Conservation (phyloP, 1,284 basidiomycete genomes). For the Ustilago curta region DNA sequence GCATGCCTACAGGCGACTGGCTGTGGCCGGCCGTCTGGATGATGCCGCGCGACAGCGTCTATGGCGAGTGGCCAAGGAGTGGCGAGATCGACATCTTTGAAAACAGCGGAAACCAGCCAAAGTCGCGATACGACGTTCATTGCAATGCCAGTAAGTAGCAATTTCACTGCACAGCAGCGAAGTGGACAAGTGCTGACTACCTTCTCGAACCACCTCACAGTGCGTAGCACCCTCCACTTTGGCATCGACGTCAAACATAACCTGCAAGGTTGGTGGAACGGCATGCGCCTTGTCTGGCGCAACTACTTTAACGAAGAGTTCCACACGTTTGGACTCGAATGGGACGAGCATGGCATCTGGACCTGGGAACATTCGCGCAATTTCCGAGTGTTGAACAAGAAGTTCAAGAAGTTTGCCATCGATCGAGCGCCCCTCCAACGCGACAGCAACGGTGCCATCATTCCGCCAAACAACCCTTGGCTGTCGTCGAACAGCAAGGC, state of each 20-base stretch:
- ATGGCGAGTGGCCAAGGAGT: conserved; percentile 82
- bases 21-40: conserved; percentile 87
- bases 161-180: too few relatives aligned
- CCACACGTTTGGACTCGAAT: conserved; percentile 84
- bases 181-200: too few relatives aligned
- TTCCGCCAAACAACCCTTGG: conserved; percentile 76
- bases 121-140: background rate
- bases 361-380: too few relatives aligned
- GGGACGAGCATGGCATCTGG: conserved; percentile 80
- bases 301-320: conserved; percentile 77
- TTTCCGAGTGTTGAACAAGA: too few relatives aligned
- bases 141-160: background rate
- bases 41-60: conserved; percentile 78
- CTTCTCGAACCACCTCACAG: too few relatives aligned
- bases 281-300: conserved; percentile 78
- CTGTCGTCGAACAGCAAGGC: conserved; percentile 71
- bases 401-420: too few relatives aligned
- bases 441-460: conserved; percentile 72
- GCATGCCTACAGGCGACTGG: conserved; percentile 79
- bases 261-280: conserved; percentile 78
- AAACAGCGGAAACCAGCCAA: conserved; percentile 71
- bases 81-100: conserved; percentile 85
- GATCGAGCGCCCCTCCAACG: too few relatives aligned
- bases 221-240: too few relatives aligned
- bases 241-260: too few relatives aligned